Evolutionary conservation across 352 stramenopile species (phyloP).

Genomic region (Phytophthora chlamydospora): DNA sequence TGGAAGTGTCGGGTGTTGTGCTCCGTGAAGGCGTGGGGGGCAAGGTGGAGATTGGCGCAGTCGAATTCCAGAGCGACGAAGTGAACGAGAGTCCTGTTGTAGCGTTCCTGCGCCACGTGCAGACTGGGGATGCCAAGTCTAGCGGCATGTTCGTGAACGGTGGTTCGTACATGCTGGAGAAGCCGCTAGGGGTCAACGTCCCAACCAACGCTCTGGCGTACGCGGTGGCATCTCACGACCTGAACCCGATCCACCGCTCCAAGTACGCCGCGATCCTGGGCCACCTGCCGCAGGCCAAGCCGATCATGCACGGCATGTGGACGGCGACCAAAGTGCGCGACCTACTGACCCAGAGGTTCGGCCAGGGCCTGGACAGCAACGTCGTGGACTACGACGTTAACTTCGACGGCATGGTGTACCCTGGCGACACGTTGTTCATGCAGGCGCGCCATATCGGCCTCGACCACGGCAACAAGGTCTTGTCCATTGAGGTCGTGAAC

Average conservation of each 20-base stretch:
- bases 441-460: constrained; percentile 78
- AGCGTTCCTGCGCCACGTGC: constrained; percentile 47
- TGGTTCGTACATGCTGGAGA: constrained; percentile 72
- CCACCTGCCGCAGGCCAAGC: constrained; percentile 68
- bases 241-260: constrained; percentile 90
- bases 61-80: constrained; percentile 44
- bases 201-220: constrained; percentile 71
- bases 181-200: constrained; percentile 70
- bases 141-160: constrained; percentile 52
- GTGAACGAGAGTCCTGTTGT: constrained; percentile 58
- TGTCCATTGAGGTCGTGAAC: constrained; percentile 82
- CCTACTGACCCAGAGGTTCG: constrained; percentile 64
- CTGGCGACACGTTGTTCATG: constrained; percentile 81
- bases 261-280: constrained; percentile 76
- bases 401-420: constrained; percentile 91
- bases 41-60: constrained; percentile 36
- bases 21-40: constrained; percentile 44
- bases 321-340: constrained; percentile 81
- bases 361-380: constrained; percentile 61
- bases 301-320: constrained; percentile 92
- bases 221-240: constrained; percentile 78
- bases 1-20: constrained; percentile 59
- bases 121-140: constrained; percentile 28
- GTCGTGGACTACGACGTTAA: constrained; percentile 77
- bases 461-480: constrained; percentile 62